A percentile compares a stretch with the other conserved stretches of the same genome.
Evolutionary conservation across 148 eudicot genomes (phyloP).

Genomic region (Rheum nobile): DNA sequence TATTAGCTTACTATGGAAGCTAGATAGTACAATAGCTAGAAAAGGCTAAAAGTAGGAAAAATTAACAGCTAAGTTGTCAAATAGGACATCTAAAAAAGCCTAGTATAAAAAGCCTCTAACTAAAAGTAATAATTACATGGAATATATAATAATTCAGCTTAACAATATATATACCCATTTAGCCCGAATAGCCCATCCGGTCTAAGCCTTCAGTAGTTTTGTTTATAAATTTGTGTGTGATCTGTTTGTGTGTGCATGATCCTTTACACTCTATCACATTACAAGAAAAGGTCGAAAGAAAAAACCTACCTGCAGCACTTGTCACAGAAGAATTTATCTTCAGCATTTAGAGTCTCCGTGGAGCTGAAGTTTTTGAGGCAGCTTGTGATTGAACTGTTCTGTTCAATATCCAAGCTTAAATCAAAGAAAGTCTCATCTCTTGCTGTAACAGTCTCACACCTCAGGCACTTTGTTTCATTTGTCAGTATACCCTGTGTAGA

Average conservation of each 20-base stretch:
- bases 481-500: slow-evolving; percentile 60
- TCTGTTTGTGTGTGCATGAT: neutral
- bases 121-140: too few relatives aligned
- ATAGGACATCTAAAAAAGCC: too few relatives aligned
- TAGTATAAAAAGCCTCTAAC: too few relatives aligned
- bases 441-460: slow-evolving; percentile 86
- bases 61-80: too few relatives aligned
- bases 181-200: too few relatives aligned
- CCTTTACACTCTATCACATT: neutral
- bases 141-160: too few relatives aligned
- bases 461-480: slow-evolving; percentile 71
- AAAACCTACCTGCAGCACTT: slow-evolving; percentile 61
- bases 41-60: too few relatives aligned
- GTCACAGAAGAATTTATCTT: slow-evolving; percentile 84
- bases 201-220: too few relatives aligned
- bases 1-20: too few relatives aligned
- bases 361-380: slow-evolving; percentile 84
- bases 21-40: too few relatives aligned
- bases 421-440: slow-evolving; percentile 84
- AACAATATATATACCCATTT: too few relatives aligned
- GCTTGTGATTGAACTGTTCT: slow-evolving; percentile 83
- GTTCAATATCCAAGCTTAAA: slow-evolving; percentile 82
- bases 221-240: neutral
- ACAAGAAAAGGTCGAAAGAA: neutral
- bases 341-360: slow-evolving; percentile 75